Base-by-base conservation (phyloP, 73 alveolate genomes). In the Paramecium pentaurelia region DNA sequence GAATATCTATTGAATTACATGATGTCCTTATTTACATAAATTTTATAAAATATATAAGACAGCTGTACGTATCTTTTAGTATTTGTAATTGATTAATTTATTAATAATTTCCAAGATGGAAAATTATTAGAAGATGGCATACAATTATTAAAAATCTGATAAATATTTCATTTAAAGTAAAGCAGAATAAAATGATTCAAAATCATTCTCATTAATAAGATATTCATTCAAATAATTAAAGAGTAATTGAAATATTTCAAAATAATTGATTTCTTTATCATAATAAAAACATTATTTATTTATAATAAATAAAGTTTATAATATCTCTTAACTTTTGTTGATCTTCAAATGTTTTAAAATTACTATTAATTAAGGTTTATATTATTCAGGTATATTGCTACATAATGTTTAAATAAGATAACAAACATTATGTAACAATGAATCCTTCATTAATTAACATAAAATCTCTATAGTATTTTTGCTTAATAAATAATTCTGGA, bases 171-270 rank as follows among this genome's bases (percentile, higher is more conserved):
- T 2, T 47, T 80, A 27, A 27, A 80, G 45, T 9, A 80, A 38
- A 9, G 91, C 91, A 32, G 91, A 80, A 18, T 80, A 80, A 77
- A 80, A 80, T 27, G 91, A 40, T 80, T 80, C 91, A 36, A 45
- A 80, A 28, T 45, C 91, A 9, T 80, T 18, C 28, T 80, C 91
- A 80, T 80, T 47, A 20, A 28, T 10, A 40, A 80, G 77, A 49
- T 80, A 80, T 22, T 42, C 91, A 44, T 45, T 20, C 32, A 80
- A 40, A 47, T 45, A 47, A 27, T 20, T 20, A 45, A 80, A 80
- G 36, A 80, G 58, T 42, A 80, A 80, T 80, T 80, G 36, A 25
- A 80, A 25, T 27, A 80, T 80, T 80, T 42, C 34, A 27, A 8
- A 22, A 49, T 80, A 80, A 49, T 80, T 36, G 9, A 80, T 36